A percentile compares a stretch with the other conserved stretches of the same genome.
phyloP scores from a whole-genome alignment of 1,139 yeast species.

The Blastobotrys malaysiensis region DNA sequence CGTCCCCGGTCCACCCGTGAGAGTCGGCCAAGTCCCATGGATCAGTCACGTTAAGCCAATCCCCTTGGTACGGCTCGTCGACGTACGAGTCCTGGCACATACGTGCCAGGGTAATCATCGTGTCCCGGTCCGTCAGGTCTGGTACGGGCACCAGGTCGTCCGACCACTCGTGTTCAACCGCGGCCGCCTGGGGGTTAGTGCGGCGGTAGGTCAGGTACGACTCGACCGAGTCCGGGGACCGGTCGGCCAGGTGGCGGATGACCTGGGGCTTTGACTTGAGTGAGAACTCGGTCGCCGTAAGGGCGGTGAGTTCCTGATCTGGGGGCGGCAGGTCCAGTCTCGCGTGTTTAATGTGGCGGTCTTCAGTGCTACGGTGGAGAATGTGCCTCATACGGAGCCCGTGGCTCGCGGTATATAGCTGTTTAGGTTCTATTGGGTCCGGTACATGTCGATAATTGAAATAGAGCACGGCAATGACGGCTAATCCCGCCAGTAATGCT shows the following conservation, averaged over 20 bases:
- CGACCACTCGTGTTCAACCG: slow-evolving; percentile 28
- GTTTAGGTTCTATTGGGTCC: neutral
- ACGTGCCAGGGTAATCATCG: slow-evolving; percentile 69
- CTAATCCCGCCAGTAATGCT: neutral
- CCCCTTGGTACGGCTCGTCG: slow-evolving; percentile 66
- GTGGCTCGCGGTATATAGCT: neutral
- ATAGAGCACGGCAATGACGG: neutral
- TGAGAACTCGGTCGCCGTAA: neutral
- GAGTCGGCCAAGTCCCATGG: slow-evolving; percentile 44
- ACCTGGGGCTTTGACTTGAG: slow-evolving; percentile 14
- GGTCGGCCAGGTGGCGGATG: slow-evolving; percentile 48
- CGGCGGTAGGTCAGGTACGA: slow-evolving; percentile 58
- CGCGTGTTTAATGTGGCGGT: neutral
- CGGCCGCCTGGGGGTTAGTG: slow-evolving; percentile 13
- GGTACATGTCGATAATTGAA: neutral
- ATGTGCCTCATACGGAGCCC: slow-evolving; percentile 19
- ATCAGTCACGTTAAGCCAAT: slow-evolving; percentile 79
- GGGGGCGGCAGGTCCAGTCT: neutral
- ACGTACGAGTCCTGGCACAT: slow-evolving; percentile 94
- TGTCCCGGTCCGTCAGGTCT: slow-evolving; percentile 64
- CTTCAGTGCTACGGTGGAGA: slow-evolving; percentile 21
- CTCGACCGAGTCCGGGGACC: slow-evolving; percentile 62
- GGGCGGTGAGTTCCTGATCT: neutral
- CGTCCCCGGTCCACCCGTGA: slow-evolving; percentile 84
- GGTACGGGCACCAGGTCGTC: slow-evolving; percentile 50